phyloP scores from a whole-genome alignment of 345 rosid genomes.

The Crucihimalaya himalaica region DNA sequence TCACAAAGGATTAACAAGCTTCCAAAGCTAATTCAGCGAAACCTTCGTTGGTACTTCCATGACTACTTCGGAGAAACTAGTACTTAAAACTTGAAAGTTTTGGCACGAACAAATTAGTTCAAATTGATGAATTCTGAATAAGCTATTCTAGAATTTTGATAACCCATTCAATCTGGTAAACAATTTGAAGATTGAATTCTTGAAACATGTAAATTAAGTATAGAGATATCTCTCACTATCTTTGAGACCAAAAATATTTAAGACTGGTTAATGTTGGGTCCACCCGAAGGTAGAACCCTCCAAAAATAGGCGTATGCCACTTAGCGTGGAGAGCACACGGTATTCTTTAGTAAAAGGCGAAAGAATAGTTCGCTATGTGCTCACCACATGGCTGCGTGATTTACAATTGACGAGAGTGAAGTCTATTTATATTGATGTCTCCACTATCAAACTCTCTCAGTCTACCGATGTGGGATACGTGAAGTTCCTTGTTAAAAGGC shows the following conservation, averaged over 20 bases:
- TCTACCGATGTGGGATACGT: conserved; percentile 8
- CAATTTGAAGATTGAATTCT: too few species aligned
- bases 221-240: too few species aligned
- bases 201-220: too few species aligned
- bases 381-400: conserved; percentile 33
- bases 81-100: background rate
- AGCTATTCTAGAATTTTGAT: background rate
- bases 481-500: background rate
- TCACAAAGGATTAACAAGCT: background rate
- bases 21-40: background rate
- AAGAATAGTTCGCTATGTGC: conserved; percentile 40
- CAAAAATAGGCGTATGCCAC: conserved; percentile 45
- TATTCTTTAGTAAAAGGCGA: conserved; percentile 43
- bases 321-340: conserved; percentile 38
- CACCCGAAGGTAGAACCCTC: background rate
- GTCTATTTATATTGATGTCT: background rate
- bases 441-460: background rate
- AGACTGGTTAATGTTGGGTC: background rate
- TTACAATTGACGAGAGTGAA: accelerated
- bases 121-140: background rate
- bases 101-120: background rate
- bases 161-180: too few species aligned
- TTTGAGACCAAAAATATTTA: background rate
- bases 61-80: background rate
- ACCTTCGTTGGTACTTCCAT: conserved; percentile 1